These are phyloP conservation scores for Calonectria fujianensis DNA, from an alignment of 2,329 filamentous ascomycete species.

Conservation along the genomic window DNA sequence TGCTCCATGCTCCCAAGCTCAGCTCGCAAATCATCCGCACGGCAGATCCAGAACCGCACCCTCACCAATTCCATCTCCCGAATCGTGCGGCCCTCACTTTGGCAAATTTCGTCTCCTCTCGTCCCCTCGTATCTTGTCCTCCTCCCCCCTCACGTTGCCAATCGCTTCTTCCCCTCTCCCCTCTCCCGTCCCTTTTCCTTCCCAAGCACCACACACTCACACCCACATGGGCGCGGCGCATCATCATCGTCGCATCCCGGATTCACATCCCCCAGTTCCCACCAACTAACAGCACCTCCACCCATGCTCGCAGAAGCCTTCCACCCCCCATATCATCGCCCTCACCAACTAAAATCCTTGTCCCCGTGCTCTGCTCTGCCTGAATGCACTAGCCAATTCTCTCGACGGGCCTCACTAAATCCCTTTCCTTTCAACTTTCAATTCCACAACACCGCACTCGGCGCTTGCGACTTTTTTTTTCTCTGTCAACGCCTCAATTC, in stretches of 20 bases:
- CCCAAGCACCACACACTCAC: constrained; percentile 19
- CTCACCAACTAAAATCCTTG: constrained; percentile 36
- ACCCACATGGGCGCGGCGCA: constrained; percentile 34
- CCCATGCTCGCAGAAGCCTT: constrained; percentile 29
- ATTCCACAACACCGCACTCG: constrained; percentile 18
- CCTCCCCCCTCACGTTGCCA: constrained; percentile 19
- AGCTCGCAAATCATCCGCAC: constrained; percentile 24
- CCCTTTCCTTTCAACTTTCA: constrained; percentile 19
- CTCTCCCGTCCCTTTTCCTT: neutral
- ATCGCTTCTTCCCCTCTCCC: constrained; percentile 18
- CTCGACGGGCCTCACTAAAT: constrained; percentile 33
- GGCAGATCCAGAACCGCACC: constrained; percentile 24
- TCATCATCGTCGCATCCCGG: constrained; percentile 40
- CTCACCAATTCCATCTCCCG: constrained; percentile 22
- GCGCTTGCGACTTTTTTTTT: constrained; percentile 45
- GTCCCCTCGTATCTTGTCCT: constrained; percentile 5
- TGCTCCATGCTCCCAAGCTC: constrained; percentile 19
- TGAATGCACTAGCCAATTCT: constrained; percentile 33
- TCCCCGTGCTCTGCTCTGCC: constrained; percentile 28
- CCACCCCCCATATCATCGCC: constrained; percentile 35
- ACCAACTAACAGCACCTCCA: constrained; percentile 36
- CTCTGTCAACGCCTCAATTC: constrained; percentile 47
- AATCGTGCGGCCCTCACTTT: constrained; percentile 27
- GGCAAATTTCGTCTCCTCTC: constrained; percentile 22
- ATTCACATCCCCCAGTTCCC: constrained; percentile 37